Conservation (phyloP, 1,284 basidiomycete species). For the Neolentinus lepideus region DNA sequence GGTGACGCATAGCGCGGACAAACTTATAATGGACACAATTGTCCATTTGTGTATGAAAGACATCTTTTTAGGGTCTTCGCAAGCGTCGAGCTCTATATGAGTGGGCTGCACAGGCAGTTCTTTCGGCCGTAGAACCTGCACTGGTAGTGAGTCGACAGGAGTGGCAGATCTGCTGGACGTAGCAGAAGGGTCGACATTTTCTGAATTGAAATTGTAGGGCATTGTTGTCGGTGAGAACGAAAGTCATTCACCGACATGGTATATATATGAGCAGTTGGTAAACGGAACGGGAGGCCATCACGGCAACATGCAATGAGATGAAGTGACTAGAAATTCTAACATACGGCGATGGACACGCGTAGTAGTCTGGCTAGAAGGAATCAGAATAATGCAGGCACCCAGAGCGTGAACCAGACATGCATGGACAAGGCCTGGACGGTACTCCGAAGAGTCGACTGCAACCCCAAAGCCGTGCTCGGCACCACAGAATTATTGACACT, state of each 20-base stretch:
- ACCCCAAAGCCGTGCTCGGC: background rate
- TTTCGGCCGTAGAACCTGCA: background rate
- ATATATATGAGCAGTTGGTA: background rate
- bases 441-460: background rate
- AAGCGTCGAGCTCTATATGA: constrained; percentile 25
- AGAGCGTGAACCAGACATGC: background rate
- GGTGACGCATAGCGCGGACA: constrained; percentile 55
- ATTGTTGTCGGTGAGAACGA: background rate
- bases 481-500: background rate
- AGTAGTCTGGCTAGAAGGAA: background rate
- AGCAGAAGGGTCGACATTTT: background rate
- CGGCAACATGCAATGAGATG: too few relatives aligned
- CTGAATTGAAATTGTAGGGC: background rate
- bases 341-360: background rate
- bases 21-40: constrained; percentile 45
- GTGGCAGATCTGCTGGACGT: background rate
- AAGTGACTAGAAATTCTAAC: too few relatives aligned
- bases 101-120: background rate
- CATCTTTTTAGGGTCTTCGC: constrained; percentile 47
- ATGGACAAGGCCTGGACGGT: background rate
- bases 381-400: background rate
- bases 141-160: background rate
- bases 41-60: constrained; percentile 48
- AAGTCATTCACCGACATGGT: background rate
- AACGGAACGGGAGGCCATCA: background rate